Conservation (phyloP, 768 basidiomycete genomes). For the Podaxis carcinomalis region DNA sequence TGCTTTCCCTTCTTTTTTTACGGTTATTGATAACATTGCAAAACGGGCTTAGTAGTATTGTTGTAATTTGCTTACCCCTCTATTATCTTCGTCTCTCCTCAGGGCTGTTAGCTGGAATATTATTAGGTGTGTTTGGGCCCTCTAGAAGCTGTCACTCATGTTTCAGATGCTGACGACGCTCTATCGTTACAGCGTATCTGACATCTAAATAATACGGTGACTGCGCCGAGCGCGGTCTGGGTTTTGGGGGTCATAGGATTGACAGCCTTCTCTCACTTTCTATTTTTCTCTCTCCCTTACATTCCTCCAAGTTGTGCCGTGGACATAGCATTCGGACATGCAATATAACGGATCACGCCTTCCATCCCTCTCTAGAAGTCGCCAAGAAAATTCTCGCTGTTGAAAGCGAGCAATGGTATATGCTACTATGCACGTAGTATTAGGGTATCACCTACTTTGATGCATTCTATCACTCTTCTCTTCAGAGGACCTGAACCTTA, state of each 20-base stretch:
- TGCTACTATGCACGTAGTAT: conserved; percentile 6
- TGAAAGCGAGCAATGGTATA: conserved; percentile 10
- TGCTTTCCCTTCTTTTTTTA: background rate
- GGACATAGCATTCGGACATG: background rate
- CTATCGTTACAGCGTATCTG: background rate
- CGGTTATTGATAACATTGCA: conserved; percentile 3
- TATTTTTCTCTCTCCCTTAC: background rate
- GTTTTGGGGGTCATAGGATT: background rate
- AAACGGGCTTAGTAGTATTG: conserved; percentile 5
- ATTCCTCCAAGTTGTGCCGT: background rate
- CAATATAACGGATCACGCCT: background rate
- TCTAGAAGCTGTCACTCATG: background rate
- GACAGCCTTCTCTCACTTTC: background rate
- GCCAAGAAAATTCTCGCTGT: background rate
- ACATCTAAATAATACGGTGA: background rate
- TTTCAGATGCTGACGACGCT: background rate
- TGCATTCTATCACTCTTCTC: background rate
- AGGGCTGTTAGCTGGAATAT: background rate
- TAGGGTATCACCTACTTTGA: conserved; percentile 8
- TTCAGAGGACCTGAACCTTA: conserved; percentile 39
- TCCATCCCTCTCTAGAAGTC: background rate
- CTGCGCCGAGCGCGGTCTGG: background rate
- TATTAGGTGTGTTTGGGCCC: conserved; percentile 2
- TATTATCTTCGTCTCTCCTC: background rate
- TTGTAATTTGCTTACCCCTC: background rate